Base-by-base conservation (phyloP, 306 rosid genomes). In the Castanea mollissima region DNA sequence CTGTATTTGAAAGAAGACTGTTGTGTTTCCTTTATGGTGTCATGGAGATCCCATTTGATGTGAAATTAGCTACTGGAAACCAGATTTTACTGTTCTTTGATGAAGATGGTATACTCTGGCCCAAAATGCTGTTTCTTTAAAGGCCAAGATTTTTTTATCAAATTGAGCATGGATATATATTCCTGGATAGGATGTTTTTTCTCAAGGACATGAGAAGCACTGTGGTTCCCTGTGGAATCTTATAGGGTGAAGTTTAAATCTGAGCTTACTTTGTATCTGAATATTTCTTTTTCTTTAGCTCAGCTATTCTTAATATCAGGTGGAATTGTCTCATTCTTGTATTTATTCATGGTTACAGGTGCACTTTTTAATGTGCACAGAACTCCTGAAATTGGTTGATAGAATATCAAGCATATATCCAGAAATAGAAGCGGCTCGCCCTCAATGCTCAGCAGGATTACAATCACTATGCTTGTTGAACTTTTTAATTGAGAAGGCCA, bases 381-480 rank as follows among this genome's bases (percentile, higher is more conserved):
- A 91, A 79, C 91, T 94, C 55, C 55, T 59, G 90, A 86, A 76
- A 60, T 76, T 91, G 62, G 85, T 91, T 70, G 88, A 70, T 31
- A 87, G 88, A 78, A 80, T 89, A 59, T 76, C 78, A 23, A 69
- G 82, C 73, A 87, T 91, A 83, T 76, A 87, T 69, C 97, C 94
- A 2, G 78, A 71, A 6, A 88, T 94, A 71, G 98, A 94, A 83
- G 92, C 71, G 59, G 93, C 91, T 32, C 88, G 97, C 69, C 98
- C 98, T 80, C 82, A 92, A 59, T 84, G 91, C 75, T 75, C 93
- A 32, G 85, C 90, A 29, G 98, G 98, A 75, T 81, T 91, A 71
- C 84, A 83, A 80, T 87, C 94, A 31, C 84, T 94, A 6, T 86
- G 91, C 87, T 71, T 62, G 79, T 86, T 94, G 35, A 91, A 12